Percentiles rank a stretch among this genome's conserved stretches.
Conservation (phyloP, 345 rosid species). For the Barbarea vulgaris region DNA sequence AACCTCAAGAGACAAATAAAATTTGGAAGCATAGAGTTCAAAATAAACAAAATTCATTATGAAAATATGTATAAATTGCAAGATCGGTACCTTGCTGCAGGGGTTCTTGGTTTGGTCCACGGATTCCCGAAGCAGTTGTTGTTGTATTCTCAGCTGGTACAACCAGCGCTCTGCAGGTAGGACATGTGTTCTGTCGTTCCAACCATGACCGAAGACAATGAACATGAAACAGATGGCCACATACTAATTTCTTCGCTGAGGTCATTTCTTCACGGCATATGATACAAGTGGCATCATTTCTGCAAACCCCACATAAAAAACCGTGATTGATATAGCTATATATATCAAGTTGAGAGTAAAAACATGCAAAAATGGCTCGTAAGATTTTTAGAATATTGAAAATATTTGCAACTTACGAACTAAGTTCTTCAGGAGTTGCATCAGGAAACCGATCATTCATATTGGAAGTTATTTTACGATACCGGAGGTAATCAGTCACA, state of each 20-base stretch:
- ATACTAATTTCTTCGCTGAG: slow-evolving; percentile 80
- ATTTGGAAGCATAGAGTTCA: background rate
- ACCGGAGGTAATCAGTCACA: slow-evolving; percentile 89
- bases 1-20: slow-evolving; percentile 8
- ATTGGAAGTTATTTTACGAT: slow-evolving; percentile 91
- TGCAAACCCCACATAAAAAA: slow-evolving; percentile 48
- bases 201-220: slow-evolving; percentile 98
- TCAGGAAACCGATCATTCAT: slow-evolving; percentile 97
- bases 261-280: slow-evolving; percentile 99
- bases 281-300: slow-evolving; percentile 93
- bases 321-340: slow-evolving; percentile 16
- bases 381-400: background rate
- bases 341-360: too few relatives aligned
- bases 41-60: background rate
- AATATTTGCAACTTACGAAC: slow-evolving; percentile 54
- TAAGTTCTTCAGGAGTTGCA: slow-evolving; percentile 89
- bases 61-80: background rate
- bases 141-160: slow-evolving; percentile 77
- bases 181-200: slow-evolving; percentile 95
- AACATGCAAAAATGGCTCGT: too few relatives aligned
- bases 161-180: slow-evolving; percentile 91
- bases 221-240: slow-evolving; percentile 96
- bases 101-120: slow-evolving; percentile 52
- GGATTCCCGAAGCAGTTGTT: slow-evolving; percentile 58
- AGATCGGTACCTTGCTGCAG: slow-evolving; percentile 55